phyloP scores from a whole-genome alignment of 176 grass and related monocot species.

The Musa itinerans region DNA sequence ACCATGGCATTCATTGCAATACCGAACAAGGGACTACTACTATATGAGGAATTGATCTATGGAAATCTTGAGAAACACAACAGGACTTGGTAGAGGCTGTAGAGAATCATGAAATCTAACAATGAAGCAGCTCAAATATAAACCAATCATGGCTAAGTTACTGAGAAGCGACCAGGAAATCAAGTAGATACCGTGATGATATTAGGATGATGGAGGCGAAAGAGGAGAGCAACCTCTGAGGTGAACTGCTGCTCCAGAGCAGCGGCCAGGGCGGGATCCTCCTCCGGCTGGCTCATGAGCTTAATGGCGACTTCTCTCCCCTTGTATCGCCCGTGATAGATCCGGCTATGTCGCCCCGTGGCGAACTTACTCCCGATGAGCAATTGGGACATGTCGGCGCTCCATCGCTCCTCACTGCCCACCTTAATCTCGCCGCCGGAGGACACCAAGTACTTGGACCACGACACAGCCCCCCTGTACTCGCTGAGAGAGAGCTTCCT shows the following conservation, averaged over 20 bases:
- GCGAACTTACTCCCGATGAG: conserved; percentile 71
- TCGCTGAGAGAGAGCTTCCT: conserved; percentile 80
- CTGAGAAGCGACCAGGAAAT: neutral
- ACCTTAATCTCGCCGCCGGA: conserved; percentile 75
- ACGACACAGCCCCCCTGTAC: conserved; percentile 80
- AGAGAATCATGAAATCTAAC: neutral
- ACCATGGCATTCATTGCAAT: too few relatives aligned
- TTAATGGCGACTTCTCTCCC: conserved; percentile 88
- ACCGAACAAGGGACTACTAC: too few relatives aligned
- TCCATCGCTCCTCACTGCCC: conserved; percentile 74
- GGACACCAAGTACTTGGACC: conserved; percentile 94
- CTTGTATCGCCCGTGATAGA: conserved; percentile 78
- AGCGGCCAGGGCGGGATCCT: conserved; percentile 64
- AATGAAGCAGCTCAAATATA: neutral
- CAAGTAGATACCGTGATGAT: conserved; percentile 60
- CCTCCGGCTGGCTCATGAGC: conserved; percentile 91
- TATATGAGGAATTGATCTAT: too few relatives aligned
- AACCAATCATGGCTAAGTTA: neutral
- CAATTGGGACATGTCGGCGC: conserved; percentile 90
- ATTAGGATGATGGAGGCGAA: conserved; percentile 82
- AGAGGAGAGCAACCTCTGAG: conserved; percentile 76
- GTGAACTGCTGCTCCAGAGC: conserved; percentile 85
- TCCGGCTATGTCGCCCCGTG: conserved; percentile 73
- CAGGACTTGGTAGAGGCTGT: too few relatives aligned
- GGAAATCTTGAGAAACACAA: too few relatives aligned